Percentiles rank a stretch among this genome's conserved stretches.
Evolutionary conservation across 495 filamentous ascomycete genomes (phyloP).

Genomic region (Acidiella bohemica): DNA sequence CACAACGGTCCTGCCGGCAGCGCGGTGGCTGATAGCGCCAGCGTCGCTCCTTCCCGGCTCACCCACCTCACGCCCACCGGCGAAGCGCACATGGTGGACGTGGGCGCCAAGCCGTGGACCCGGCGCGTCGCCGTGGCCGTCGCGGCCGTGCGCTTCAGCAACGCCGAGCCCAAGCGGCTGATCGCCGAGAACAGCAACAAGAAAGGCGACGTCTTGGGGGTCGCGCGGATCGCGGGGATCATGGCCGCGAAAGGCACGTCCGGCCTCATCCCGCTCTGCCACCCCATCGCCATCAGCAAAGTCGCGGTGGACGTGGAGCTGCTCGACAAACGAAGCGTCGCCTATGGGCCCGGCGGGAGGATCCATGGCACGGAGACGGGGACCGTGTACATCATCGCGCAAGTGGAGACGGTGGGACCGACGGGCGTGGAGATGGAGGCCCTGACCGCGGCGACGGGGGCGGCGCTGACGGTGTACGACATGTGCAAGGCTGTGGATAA

Average conservation of each 20-base stretch:
- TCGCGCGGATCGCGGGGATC: conserved; percentile 83
- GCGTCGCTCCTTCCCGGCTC: too few relatives aligned
- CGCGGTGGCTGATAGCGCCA: too few relatives aligned
- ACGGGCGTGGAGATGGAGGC: conserved; percentile 99
- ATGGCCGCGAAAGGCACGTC: conserved; percentile 79
- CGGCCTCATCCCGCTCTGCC: conserved; percentile 74
- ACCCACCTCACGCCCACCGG: conserved; percentile 72
- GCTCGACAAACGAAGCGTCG: conserved; percentile 5
- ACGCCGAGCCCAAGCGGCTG: conserved; percentile 39
- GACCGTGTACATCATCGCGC: conserved; percentile 53
- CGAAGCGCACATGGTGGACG: conserved; percentile 79
- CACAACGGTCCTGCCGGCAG: too few relatives aligned
- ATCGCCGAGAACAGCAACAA: conserved; percentile 49
- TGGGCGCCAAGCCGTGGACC: conserved; percentile 55
- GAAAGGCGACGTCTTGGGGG: conserved; percentile 83
- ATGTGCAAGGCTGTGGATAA: conserved; percentile 97
- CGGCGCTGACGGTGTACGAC: conserved; percentile 80
- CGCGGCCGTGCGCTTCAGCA: conserved; percentile 62
- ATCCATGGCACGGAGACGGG: conserved; percentile 26
- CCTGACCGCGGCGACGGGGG: conserved; percentile 63
- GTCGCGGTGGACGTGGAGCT: conserved; percentile 50
- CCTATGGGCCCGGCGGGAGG: background rate
- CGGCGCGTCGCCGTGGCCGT: conserved; percentile 57
- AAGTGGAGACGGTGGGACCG: conserved; percentile 65
- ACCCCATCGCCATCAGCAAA: conserved; percentile 66